Conservation (phyloP, 2,329 filamentous ascomycete species). For the Arachnomyces sp. region DNA sequence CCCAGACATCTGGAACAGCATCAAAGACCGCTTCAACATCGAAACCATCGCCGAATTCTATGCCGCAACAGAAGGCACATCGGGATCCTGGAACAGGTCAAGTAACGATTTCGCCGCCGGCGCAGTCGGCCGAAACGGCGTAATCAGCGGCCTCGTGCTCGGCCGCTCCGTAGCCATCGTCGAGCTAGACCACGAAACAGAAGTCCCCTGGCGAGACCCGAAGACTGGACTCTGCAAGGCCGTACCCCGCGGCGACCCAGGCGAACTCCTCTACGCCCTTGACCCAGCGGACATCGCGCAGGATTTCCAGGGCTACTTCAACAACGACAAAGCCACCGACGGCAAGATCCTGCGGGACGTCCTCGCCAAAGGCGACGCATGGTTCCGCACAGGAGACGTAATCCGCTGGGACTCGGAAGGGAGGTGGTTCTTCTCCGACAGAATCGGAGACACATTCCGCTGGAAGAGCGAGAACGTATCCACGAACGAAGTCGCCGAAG, state of each 20-base stretch:
- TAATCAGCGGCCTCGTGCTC: constrained; percentile 50
- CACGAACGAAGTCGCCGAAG: constrained; percentile 71
- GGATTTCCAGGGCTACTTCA: constrained; percentile 75
- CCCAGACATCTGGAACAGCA: constrained; percentile 75
- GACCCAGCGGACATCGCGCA: constrained; percentile 54
- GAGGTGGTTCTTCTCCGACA: constrained; percentile 67
- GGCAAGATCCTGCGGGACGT: constrained; percentile 68
- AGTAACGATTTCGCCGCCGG: constrained; percentile 66
- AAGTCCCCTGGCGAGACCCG: constrained; percentile 59
- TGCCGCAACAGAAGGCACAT: constrained; percentile 63
- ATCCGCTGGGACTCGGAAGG: constrained; percentile 63
- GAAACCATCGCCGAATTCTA: constrained; percentile 72
- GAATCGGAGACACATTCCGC: constrained; percentile 47
- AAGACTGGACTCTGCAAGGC: constrained; percentile 59
- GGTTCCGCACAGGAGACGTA: constrained; percentile 78
- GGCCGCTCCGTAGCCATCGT: constrained; percentile 50
- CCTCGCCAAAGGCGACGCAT: constrained; percentile 66
- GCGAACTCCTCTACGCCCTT: constrained; percentile 67
- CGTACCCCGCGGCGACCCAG: constrained; percentile 53
- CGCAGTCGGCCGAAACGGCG: constrained; percentile 66
- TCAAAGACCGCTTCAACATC: constrained; percentile 73
- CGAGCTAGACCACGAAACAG: constrained; percentile 61
- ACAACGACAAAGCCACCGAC: constrained; percentile 60
- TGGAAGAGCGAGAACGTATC: constrained; percentile 74
- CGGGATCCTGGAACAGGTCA: constrained; percentile 63